Evolutionary conservation across 495 filamentous ascomycete species (phyloP).

Genomic region (Daldinia caldariorum): DNA sequence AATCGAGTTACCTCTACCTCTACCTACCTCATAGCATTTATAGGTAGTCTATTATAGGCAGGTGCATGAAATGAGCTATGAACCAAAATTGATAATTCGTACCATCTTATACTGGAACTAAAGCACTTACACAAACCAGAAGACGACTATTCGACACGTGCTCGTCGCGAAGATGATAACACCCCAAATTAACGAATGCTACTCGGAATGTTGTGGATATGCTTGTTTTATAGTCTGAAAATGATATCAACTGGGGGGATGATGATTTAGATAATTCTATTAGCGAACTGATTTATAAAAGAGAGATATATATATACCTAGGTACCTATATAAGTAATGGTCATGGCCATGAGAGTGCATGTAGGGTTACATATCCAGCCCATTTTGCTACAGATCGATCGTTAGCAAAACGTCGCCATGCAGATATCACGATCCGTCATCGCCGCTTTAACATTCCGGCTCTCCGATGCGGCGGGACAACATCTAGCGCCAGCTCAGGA

Average conservation of each 20-base stretch:
- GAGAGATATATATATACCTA: no score
- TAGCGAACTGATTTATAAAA: background rate
- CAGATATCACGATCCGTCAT: slow-evolving; percentile 5
- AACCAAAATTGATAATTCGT: slow-evolving; percentile 33
- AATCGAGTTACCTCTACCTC: background rate
- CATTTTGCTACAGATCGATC: background rate
- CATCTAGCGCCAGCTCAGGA: slow-evolving; percentile 52
- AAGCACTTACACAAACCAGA: slow-evolving; percentile 33
- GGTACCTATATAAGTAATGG: background rate
- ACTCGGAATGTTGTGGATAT: background rate
- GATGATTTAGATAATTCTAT: background rate
- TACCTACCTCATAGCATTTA: no score
- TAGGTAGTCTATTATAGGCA: no score
- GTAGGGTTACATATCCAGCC: background rate
- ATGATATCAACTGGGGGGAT: background rate
- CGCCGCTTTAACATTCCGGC: slow-evolving; percentile 2
- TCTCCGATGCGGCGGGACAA: slow-evolving; percentile 10
- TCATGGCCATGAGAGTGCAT: background rate
- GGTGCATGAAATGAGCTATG: background rate
- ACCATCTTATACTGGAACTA: slow-evolving; percentile 15
- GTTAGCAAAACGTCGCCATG: slow-evolving; percentile 11
- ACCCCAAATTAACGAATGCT: background rate
- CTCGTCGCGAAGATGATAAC: background rate
- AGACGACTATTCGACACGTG: slow-evolving; percentile 29
- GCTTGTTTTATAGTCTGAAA: slow-evolving; percentile 1